Base-by-base conservation (phyloP, 2,329 filamentous ascomycete species). In the Colletotrichum trifolii region DNA sequence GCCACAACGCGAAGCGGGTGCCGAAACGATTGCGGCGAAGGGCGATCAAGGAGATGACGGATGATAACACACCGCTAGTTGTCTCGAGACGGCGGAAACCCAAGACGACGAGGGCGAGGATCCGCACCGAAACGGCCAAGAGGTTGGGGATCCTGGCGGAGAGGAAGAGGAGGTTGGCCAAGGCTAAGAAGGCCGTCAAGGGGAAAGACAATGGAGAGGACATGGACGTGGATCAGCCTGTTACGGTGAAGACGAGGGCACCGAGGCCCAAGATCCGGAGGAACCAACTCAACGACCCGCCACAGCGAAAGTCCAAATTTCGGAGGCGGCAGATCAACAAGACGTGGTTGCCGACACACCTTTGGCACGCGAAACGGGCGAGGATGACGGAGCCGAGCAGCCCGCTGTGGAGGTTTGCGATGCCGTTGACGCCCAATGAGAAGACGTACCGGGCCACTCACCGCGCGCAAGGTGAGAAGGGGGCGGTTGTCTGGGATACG, bases 291-390 rank as follows among this genome's bases (percentile, higher is more conserved):
- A 91, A 92, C 59, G 82, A 87, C 75, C 76, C 89, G 2, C 80
- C 79, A 0, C 75, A 72, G 54, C 74, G 88, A 2, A 85, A 84
- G 48, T 87, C 79, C 25, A 94, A 90, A 72, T 98, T 93, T 74
- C 89, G 90, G 69, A 96, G 93, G 78, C 89, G 96, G 38, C 95
- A 98, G 75, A 81, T 90, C 49, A 85, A 92, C 76, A 98, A 98
- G 81, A 94, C 92, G 3, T 97, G 95, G 93, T 82, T 99, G 13
- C 96, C 96, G 0, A 98, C 96, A 7, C 96, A 99, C 76, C 80
- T 96, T 69, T 99, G 92, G 86, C 94, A 97, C 78, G 90, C 95
- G 2, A 99, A 99, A 77, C 85, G 96, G 65, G 93, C 96, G 25
- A 91, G 87, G 66, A 96, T 99, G 92, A 94, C 94, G 1, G 85